Conservation (phyloP, 2,329 filamentous ascomycete genomes). For the Xylaria sp. region DNA sequence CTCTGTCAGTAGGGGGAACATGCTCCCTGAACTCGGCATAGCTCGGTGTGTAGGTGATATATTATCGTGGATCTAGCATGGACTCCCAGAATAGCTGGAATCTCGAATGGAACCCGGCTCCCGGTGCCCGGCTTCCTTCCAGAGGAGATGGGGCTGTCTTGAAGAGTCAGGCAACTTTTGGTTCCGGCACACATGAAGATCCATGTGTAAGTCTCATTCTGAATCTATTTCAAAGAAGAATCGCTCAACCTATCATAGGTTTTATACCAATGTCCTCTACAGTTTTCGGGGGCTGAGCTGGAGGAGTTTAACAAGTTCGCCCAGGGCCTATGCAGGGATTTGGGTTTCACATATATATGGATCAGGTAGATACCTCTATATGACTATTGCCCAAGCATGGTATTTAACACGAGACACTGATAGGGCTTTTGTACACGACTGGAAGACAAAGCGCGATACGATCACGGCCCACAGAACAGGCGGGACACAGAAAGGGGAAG, state of each 20-base stretch:
- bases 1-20: background rate
- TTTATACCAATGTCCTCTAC: background rate
- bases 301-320: constrained; percentile 2
- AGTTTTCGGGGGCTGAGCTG: background rate
- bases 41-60: background rate
- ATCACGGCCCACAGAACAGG: background rate
- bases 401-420: background rate
- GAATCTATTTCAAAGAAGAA: background rate
- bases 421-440: background rate
- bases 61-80: background rate
- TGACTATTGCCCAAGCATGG: too few relatives aligned
- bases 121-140: background rate
- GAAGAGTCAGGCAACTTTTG: background rate
- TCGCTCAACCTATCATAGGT: background rate
- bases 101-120: constrained; percentile 4
- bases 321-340: background rate
- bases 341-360: constrained; percentile 2
- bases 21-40: background rate
- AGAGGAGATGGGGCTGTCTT: background rate
- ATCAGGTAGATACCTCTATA: background rate
- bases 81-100: background rate
- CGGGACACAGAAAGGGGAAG: constrained; percentile 4
- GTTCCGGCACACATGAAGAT: background rate
- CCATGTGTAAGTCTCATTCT: background rate
- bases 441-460: background rate